Evolutionary conservation across 306 rosid genomes (phyloP).

Genomic region (Vigna hirtella): DNA sequence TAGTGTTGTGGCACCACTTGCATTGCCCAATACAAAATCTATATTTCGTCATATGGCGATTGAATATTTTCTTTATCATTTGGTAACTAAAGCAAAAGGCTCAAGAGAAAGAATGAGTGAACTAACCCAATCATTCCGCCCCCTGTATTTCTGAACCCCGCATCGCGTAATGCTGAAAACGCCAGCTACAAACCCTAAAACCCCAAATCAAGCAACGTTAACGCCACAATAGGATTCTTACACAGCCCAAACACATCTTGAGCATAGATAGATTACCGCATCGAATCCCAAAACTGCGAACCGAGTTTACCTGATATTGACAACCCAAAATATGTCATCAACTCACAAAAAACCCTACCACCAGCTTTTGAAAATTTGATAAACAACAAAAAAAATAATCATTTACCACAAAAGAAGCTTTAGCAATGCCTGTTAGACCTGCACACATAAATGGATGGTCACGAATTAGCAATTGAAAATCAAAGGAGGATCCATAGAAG

Average conservation of each 20-base stretch:
- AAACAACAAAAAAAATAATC: not conserved
- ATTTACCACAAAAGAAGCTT: slow-evolving; percentile 77
- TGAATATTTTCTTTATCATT: not conserved
- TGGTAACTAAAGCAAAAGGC: slow-evolving; percentile 15
- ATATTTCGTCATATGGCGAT: not conserved
- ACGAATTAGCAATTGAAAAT: not conserved
- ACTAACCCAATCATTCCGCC: slow-evolving; percentile 84
- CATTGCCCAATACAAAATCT: not conserved
- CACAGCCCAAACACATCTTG: not conserved
- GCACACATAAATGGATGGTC: slow-evolving; percentile 28
- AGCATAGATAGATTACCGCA: slow-evolving; percentile 61
- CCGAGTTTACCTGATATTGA: slow-evolving; percentile 65
- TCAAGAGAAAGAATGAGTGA: not conserved
- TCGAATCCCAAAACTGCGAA: slow-evolving; percentile 58
- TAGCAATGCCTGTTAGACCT: slow-evolving; percentile 72
- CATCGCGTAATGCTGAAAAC: slow-evolving; percentile 63
- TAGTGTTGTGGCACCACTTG: not conserved
- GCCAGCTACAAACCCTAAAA: slow-evolving; percentile 78
- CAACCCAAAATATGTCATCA: slow-evolving; percentile 40
- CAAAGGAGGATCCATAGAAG: not conserved
- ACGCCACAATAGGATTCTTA: slow-evolving; percentile 34
- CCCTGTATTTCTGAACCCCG: slow-evolving; percentile 68
- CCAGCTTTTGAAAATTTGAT: not conserved
- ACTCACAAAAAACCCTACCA: slow-evolving; percentile 32
- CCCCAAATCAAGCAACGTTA: slow-evolving; percentile 37